Evolutionary conservation across 2,329 filamentous ascomycete genomes (phyloP).

Genomic region (Botrytis fragariae): DNA sequence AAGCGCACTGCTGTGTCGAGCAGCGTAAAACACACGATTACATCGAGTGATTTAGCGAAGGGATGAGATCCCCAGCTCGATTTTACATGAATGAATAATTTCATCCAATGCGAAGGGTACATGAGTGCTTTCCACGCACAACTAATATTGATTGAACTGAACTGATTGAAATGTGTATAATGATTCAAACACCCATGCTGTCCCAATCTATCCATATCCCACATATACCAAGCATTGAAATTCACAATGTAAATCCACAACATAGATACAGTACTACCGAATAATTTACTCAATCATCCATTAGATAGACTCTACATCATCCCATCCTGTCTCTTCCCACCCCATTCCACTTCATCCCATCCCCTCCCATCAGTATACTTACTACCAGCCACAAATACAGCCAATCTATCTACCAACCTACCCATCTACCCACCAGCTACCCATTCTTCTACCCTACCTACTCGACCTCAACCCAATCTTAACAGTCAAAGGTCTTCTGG

Average conservation of each 20-base stretch:
- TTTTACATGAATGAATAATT: background rate
- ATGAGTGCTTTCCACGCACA: background rate
- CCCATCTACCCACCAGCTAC: too few species aligned
- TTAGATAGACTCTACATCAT: background rate
- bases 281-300: background rate
- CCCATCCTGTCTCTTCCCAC: background rate
- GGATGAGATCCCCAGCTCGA: background rate
- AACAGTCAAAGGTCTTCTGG: too few species aligned
- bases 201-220: background rate
- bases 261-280: too few species aligned
- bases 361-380: too few species aligned
- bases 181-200: background rate
- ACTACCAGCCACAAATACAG: background rate
- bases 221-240: background rate
- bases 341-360: too few species aligned
- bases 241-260: too few species aligned
- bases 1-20: background rate
- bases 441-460: too few species aligned
- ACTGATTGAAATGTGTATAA: background rate
- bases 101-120: background rate
- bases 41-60: slow-evolving; percentile 5
- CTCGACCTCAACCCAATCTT: too few species aligned
- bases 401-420: background rate
- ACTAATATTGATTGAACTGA: background rate
- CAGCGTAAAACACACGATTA: background rate